phyloP scores from a whole-genome alignment of 345 rosid genomes.

The Schrenkiella parvula region DNA sequence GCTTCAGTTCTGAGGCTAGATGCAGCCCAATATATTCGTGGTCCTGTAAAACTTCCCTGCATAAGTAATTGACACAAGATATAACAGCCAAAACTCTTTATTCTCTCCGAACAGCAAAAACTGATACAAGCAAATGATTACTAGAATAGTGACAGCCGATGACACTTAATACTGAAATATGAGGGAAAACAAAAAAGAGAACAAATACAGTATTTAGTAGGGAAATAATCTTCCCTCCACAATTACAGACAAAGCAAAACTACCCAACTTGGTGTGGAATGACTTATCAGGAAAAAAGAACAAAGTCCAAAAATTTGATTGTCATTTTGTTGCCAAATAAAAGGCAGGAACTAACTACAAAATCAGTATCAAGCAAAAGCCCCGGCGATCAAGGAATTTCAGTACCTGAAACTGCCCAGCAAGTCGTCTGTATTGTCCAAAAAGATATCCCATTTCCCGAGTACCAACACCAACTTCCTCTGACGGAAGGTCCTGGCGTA shows the following conservation, averaged over 20 bases:
- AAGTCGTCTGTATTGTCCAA: slow-evolving; percentile 91
- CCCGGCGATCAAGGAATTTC: slow-evolving; percentile 6
- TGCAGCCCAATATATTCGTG: slow-evolving; percentile 94
- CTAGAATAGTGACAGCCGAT: neutral
- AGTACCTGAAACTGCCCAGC: slow-evolving; percentile 98
- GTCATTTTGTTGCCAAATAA: neutral
- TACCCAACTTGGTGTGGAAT: neutral
- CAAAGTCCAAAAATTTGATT: neutral
- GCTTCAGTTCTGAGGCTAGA: slow-evolving; percentile 99
- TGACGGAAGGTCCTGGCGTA: slow-evolving; percentile 82
- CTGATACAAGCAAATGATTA: neutral
- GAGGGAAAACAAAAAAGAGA: neutral
- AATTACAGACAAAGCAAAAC: neutral
- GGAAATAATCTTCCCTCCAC: neutral
- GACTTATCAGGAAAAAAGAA: neutral
- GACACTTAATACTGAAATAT: neutral
- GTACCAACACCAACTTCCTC: slow-evolving; percentile 99
- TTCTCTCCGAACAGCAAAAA: slow-evolving; percentile 14
- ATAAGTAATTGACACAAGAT: slow-evolving; percentile 54
- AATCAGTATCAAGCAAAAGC: neutral
- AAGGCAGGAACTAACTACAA: no score
- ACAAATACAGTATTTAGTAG: neutral
- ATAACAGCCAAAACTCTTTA: slow-evolving; percentile 32
- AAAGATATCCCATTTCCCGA: slow-evolving; percentile 97
- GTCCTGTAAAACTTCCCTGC: slow-evolving; percentile 99